These are phyloP conservation scores for Beauveria bassiana DNA, from an alignment of 2,329 filamentous ascomycete species.

Conservation along the genomic window DNA sequence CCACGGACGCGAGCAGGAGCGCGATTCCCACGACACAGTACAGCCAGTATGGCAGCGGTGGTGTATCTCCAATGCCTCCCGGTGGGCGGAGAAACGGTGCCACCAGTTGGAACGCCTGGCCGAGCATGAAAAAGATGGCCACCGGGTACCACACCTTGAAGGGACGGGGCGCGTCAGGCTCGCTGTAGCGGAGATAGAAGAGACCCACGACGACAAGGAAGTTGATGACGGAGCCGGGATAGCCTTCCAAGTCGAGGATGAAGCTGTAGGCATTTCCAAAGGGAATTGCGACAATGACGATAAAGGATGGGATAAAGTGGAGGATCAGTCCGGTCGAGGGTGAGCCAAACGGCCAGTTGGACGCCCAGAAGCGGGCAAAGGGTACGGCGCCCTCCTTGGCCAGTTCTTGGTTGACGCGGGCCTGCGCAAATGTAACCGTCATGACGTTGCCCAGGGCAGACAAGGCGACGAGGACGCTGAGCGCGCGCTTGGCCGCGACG, in stretches of 20 bases:
- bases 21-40: slow-evolving; percentile 18
- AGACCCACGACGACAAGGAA: slow-evolving; percentile 14
- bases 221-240: slow-evolving; percentile 13
- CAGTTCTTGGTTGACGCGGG: slow-evolving; percentile 15
- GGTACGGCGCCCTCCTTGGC: slow-evolving; percentile 15
- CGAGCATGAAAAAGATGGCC: slow-evolving; percentile 16
- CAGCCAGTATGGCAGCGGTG: slow-evolving; percentile 18
- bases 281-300: slow-evolving; percentile 17
- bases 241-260: slow-evolving; percentile 15
- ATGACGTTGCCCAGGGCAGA: slow-evolving; percentile 15
- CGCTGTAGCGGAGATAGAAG: slow-evolving; percentile 15
- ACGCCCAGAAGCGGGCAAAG: slow-evolving; percentile 14
- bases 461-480: slow-evolving; percentile 15
- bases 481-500: slow-evolving; percentile 12
- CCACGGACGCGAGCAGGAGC: slow-evolving; percentile 14
- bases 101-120: slow-evolving; percentile 17
- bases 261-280: slow-evolving; percentile 16
- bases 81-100: slow-evolving; percentile 17
- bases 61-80: slow-evolving; percentile 16
- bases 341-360: slow-evolving; percentile 14
- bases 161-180: slow-evolving; percentile 14
- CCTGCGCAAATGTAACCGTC: slow-evolving; percentile 15
- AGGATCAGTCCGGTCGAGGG: slow-evolving; percentile 13
- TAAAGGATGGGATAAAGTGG: slow-evolving; percentile 15
- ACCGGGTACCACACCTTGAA: slow-evolving; percentile 17